These are phyloP conservation scores for Chiua virens DNA, from an alignment of 768 basidiomycete species.

Conservation along the genomic window DNA sequence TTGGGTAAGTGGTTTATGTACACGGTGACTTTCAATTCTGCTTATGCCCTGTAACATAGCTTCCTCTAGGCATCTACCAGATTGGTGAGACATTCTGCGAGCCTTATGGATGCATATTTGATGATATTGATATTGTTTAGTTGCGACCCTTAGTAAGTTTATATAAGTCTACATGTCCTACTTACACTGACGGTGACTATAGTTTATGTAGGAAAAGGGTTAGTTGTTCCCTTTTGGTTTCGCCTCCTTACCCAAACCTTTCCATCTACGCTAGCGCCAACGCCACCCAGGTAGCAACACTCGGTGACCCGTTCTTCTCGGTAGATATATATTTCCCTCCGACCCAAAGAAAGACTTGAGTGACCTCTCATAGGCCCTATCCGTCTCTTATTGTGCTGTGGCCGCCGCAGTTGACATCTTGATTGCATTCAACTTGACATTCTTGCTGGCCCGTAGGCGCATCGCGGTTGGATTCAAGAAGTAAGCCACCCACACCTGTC, in stretches of 20 bases:
- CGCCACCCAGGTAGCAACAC: not conserved
- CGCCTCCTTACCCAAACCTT: no score
- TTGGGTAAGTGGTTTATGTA: not conserved
- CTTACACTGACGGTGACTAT: not conserved
- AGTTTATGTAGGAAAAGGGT: not conserved
- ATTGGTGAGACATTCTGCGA: not conserved
- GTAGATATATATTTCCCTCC: not conserved
- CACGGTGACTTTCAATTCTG: not conserved
- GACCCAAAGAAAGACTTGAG: no score
- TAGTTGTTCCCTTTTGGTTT: not conserved
- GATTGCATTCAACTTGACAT: slow-evolving; percentile 1
- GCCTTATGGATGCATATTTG: not conserved
- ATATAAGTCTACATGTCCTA: no score
- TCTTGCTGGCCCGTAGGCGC: not conserved
- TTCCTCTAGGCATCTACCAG: slow-evolving; percentile 1
- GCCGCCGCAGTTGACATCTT: not conserved
- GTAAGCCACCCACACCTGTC: not conserved
- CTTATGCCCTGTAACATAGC: not conserved
- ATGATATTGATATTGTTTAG: not conserved
- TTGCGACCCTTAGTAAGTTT: not conserved
- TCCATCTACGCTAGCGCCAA: not conserved
- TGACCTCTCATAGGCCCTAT: not conserved
- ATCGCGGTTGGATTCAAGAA: not conserved
- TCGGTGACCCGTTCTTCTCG: not conserved
- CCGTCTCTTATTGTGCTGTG: slow-evolving; percentile 1